Evolutionary conservation across 495 filamentous ascomycete species (phyloP), one percentile per base, ranked within the genome.

Genomic region (Polyplosphaeria fusca): DNA sequence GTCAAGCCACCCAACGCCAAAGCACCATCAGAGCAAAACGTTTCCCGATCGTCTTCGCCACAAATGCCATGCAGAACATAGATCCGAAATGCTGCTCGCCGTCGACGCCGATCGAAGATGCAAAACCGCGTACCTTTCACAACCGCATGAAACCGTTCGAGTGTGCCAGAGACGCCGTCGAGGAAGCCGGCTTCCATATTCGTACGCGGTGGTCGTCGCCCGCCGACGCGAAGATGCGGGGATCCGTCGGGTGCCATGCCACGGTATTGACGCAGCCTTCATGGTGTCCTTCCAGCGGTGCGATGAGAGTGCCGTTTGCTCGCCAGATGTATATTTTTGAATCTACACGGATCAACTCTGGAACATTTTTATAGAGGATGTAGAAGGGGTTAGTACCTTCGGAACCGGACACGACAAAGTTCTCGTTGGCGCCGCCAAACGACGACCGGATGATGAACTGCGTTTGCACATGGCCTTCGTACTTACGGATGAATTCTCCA

Each of bases 381-480:
- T 47, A 40, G 9, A 38, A 13, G 24, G 12, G 5, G 22, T 52
- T n/a, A 60, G 9, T 76, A 93, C 92, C 90, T 82, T 96, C 89
- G 66, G 90, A 94, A 20, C 93, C 93, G 67, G 86, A 89, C 16
- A 93, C 79, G 24, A 97, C 82, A 68, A 97, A 93, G 65, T 85
- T 89, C 74, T 96, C 91, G 43, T 84, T 81, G 1, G 93, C 91
- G 14, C 93, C 93, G 4, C 94, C 93, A 73, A 95, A 91, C 3
- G 74, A 73, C 69, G 84, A 87, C 39, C 93, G 74, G 60, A 98
- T 94, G 16, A 94, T 80, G 61, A 76, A 94, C 2, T 81, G 67
- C 22, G 78, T 80, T 58, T 89, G 87, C 49, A 77, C 79, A 52
- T 91, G 85, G 9, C 90, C 90, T 5, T 76, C 71, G 69, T 87